Base-by-base conservation (phyloP, 202 grass and related monocot species). In the Elaeis oleifera region DNA sequence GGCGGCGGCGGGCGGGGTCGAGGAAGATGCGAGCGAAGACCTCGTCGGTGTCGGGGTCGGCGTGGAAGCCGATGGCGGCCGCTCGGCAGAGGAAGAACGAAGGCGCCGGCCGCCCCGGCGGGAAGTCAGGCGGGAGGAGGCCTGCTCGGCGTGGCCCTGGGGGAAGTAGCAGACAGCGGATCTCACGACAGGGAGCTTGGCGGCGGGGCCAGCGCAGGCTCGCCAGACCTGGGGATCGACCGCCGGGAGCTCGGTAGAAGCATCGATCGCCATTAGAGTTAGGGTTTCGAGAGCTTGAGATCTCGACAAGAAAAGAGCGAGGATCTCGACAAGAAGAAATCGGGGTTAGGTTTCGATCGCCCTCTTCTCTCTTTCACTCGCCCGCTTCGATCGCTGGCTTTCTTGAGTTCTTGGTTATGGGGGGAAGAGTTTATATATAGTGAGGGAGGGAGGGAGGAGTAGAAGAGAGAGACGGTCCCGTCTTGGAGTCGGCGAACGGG, bases 101-200 rank as follows among this genome's bases (percentile, higher is more conserved):
- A 3, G 53, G 18, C 7, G 18, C 18, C 8, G 2, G 1, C 36
- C 2, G 8, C 8, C 1, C 1, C 7, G 11, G 39, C 4, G 22
- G 21, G 61, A 64, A 17, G 48, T 25, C 19, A 9, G 48, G 44
- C 20, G 48, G 61, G 19, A 51, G 44, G 44, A 64, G 21, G 61
- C 61, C 20, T 64, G 61, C 61, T 64, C 61, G 13, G 61, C 61
- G 48, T 64, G 61, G 9, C 61, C 61, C 61, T 64, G 18, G 13
- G 61, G 61, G 44, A 64, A 64, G 22, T 64, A 64, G 44, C 4
- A 64, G 61, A 64, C 61, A 18, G 19, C 5, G 13, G 44, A 64
- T 49, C 61, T 39, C 8, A 64, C 19, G 19, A 11, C 28, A 8
- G 48, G 44, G 19, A 64, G 15, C 20, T 39, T 13, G 20, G 61